Base-by-base conservation (phyloP, 140 eudicot genomes). In the Stevia rebaudiana region DNA sequence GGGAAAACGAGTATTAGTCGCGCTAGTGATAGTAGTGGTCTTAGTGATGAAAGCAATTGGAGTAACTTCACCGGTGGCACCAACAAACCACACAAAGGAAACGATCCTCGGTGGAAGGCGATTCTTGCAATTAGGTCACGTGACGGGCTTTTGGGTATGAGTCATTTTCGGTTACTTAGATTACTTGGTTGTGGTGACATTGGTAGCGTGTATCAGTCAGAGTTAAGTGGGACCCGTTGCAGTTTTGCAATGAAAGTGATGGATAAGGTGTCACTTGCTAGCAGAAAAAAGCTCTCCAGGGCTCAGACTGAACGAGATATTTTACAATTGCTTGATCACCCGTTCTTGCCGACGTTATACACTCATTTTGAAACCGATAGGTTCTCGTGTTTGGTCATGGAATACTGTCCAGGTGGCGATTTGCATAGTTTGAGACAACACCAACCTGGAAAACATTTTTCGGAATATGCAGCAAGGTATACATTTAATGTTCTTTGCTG, bases 401-500 rank as follows among this genome's bases (percentile, higher is more conserved):
- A n/a, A n/a, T n/a, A n/a, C n/a, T n/a, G n/a, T n/a, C 97, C 97
- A 6, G 97, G 97, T 0, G 97, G 97, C 42, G 97, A 89, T 80
- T 65, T 89, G 77, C 97, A 89, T 51, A 86, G 87, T 8, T 70
- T 90, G 76, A 81, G 97, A 79, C 95, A 90, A 57, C 74, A 92
- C 19, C 95, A 90, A 64, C 97, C 95, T 11, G 97, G 95, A 1
- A 88, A 84, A 63, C 89, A 84, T 72, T 88, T 88, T 36, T 88
- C 95, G 1, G 95, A 88, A 71, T 84, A 88, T 55, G 95, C 95
- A 31, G 89, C 95, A 61, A 65, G 95, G 95, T 88, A 80, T 54
- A 67, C 1, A 19, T 23, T 44, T 71, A n/a, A 23, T 23, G 18
- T 18, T 15, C n/a, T 47, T 21, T 57, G 55, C 47, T 25, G 28